Base-by-base conservation (phyloP, 768 basidiomycete genomes). In the Pleurotus citrinopileatus region DNA sequence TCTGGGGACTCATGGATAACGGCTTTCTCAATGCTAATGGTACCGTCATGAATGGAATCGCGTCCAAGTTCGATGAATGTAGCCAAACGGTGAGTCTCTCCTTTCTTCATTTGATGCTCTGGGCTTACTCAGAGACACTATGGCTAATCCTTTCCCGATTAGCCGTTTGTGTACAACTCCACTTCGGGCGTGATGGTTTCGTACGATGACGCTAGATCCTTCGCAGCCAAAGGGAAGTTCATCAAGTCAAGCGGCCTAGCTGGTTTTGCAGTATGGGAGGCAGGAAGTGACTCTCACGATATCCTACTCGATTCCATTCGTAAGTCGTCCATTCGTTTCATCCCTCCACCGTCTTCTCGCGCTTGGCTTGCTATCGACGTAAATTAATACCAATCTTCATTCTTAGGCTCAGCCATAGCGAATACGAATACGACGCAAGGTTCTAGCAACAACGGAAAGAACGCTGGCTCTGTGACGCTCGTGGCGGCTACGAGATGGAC, bases 211-310 rank as follows among this genome's bases (percentile, higher is more conserved):
- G 63, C 81, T 0, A 60, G 70, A 44, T 87, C 88, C 0, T 87
- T 86, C 57, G 69, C 67, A 22, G 75, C 73, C 48, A 89, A 89
- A 69, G 88, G 87, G 5, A 59, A 63, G 2, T 89, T 76, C 63
- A 84, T 89, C 60, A 74, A 75, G 46, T 55, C 65, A 12, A 65
- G 66, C 9, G 79, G 78, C 4, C 67, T 91, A n/a, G 72, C 69
- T 54, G 89, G 88, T 3, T 89, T 89, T 65, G 70, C 82, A 1
- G 79, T 86, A 67, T 89, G 87, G 87, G 84, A 89, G 63, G 78
- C 84, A 42, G 84, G 79, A 26, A 84, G 84, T 3, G 89, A 89
- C 63, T 75, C 68, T 46, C 58, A 82, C n/a, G 74, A 88, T 60
- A 73, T 79, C 17, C 70, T 90, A 40, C 70, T 89, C 3, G 73